Percentiles rank a stretch among this genome's conserved stretches.
Evolutionary conservation across 2,329 filamentous ascomycete species (phyloP).

Genomic region (Alternaria ethzedia): DNA sequence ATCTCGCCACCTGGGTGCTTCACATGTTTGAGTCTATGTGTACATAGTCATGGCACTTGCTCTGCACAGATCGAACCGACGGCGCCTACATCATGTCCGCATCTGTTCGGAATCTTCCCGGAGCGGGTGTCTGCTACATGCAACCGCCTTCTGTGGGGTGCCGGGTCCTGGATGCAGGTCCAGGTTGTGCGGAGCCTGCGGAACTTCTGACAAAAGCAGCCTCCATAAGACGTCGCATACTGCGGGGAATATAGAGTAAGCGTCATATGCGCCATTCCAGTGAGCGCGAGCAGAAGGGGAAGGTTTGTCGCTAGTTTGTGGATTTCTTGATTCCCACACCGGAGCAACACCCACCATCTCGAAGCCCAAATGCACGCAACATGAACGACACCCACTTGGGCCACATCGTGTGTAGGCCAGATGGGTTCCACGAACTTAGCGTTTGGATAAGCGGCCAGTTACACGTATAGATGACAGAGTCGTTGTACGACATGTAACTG

Average conservation of each 20-base stretch:
- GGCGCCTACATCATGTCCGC: neutral
- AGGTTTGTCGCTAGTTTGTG: neutral
- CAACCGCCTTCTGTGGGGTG: neutral
- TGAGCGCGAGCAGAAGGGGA: neutral
- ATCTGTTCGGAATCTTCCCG: neutral
- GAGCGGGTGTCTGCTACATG: neutral
- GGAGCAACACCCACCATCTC: neutral
- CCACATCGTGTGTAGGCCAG: slow-evolving; percentile 2
- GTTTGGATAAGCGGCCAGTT: slow-evolving; percentile 17
- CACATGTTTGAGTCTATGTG: slow-evolving; percentile 10
- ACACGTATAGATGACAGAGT: slow-evolving; percentile 22
- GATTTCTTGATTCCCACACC: neutral
- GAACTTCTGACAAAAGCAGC: slow-evolving; percentile 12
- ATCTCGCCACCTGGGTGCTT: slow-evolving; percentile 18
- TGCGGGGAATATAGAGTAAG: slow-evolving; percentile 14
- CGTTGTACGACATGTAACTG: slow-evolving; percentile 13
- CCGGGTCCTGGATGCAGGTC: neutral
- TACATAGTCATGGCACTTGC: slow-evolving; percentile 9
- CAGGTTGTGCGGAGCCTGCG: slow-evolving; percentile 10
- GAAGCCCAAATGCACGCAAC: neutral
- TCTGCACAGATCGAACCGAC: neutral
- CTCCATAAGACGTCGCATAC: slow-evolving; percentile 14
- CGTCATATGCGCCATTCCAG: neutral
- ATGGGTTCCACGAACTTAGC: slow-evolving; percentile 1
- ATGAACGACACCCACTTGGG: neutral